These are phyloP conservation scores for Rhodotorula glutinis DNA, from an alignment of 1,284 basidiomycete genomes.

Conservation along the genomic window DNA sequence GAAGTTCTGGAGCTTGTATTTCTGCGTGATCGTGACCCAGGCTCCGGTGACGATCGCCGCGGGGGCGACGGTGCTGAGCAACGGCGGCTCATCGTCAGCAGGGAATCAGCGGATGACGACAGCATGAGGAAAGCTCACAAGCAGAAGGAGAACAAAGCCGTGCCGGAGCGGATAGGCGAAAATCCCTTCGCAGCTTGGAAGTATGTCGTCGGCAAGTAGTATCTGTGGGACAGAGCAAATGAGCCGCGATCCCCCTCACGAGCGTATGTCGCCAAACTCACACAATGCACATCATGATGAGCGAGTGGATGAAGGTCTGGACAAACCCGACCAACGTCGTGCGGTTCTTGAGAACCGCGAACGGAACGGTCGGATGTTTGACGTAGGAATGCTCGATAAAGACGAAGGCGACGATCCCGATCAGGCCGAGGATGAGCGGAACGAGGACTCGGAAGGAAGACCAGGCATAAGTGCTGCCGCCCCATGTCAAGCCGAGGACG, in stretches of 20 bases:
- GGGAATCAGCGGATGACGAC: no score
- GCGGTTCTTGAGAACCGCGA: slow-evolving; percentile 44
- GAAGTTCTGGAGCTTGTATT: slow-evolving; percentile 46
- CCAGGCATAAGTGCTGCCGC: slow-evolving; percentile 49
- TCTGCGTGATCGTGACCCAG: slow-evolving; percentile 43
- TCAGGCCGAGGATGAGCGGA: slow-evolving; percentile 46
- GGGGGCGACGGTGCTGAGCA: slow-evolving; percentile 37
- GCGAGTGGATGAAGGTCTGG: slow-evolving; percentile 47
- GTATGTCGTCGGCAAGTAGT: background rate
- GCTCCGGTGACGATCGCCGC: slow-evolving; percentile 38
- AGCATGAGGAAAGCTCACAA: no score
- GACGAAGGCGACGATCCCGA: slow-evolving; percentile 46
- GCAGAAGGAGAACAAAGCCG: slow-evolving; percentile 38
- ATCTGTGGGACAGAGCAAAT: background rate
- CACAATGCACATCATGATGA: slow-evolving; percentile 40
- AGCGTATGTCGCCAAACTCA: no score
- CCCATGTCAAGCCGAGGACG: slow-evolving; percentile 48
- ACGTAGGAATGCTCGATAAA: slow-evolving; percentile 29
- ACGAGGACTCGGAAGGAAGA: slow-evolving; percentile 43
- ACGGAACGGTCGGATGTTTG: slow-evolving; percentile 46
- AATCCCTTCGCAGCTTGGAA: slow-evolving; percentile 3
- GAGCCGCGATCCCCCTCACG: no score
- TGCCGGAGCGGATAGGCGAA: slow-evolving; percentile 37
- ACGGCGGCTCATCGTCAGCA: background rate
- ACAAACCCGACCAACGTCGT: slow-evolving; percentile 46